phyloP scores from a whole-genome alignment of 257 asterid species.

The Solanum pennellii region DNA sequence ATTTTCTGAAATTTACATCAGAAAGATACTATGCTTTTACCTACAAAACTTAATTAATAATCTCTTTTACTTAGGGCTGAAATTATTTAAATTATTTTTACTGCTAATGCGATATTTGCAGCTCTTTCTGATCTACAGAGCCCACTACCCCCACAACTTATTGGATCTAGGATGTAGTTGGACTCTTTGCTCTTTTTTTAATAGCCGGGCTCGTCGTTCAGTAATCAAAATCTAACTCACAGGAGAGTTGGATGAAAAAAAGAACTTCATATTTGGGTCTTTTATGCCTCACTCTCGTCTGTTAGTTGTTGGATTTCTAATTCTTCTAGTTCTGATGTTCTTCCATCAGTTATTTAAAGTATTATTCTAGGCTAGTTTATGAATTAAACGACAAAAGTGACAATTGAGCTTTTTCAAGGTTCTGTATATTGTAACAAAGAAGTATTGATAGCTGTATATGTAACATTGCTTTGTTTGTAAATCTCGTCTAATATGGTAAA shows the following conservation, averaged over 20 bases:
- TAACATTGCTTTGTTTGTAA: neutral
- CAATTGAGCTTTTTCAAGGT: neutral
- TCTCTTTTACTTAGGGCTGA: neutral
- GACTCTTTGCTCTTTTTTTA: neutral
- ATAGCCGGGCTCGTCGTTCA: neutral
- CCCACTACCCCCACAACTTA: neutral
- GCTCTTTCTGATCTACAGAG: neutral
- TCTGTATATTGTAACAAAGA: neutral
- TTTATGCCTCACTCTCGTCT: neutral
- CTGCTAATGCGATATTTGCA: neutral
- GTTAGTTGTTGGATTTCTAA: neutral
- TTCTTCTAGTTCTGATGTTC: neutral
- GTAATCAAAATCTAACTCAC: neutral
- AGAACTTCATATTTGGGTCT: neutral
- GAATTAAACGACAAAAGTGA: neutral
- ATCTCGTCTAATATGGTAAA: neutral
- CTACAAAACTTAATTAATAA: neutral
- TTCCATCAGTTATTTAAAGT: neutral
- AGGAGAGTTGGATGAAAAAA: neutral
- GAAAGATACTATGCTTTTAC: neutral
- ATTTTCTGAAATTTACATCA: neutral
- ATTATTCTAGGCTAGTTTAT: neutral
- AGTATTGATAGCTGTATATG: neutral
- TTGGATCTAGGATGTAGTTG: neutral
- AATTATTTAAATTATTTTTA: neutral